A percentile compares a stretch with the other conserved stretches of the same genome.
Conservation (phyloP, 345 rosid species). For the Brassica carinata region DNA sequence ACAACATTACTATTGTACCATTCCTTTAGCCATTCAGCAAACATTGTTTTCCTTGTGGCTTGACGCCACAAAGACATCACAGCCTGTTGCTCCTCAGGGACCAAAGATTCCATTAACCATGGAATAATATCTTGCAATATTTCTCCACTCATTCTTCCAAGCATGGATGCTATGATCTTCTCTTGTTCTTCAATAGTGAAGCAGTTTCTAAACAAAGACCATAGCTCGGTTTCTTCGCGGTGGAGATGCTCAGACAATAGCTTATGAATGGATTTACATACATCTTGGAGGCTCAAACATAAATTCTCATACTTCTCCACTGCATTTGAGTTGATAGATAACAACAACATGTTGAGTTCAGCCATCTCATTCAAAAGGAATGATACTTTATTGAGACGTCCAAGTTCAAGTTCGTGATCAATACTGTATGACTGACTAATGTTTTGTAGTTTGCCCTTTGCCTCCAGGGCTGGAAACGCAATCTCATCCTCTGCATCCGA, state of each 20-base stretch:
- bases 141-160: conserved; percentile 72
- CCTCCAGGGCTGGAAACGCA: conserved; percentile 81
- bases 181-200: conserved; percentile 79
- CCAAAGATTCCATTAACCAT: conserved; percentile 66
- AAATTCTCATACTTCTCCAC: conserved; percentile 40
- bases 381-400: conserved; percentile 53
- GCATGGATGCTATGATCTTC: conserved; percentile 62
- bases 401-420: conserved; percentile 62
- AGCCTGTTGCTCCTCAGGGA: conserved; percentile 55
- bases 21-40: conserved; percentile 76
- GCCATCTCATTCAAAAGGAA: conserved; percentile 56
- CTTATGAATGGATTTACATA: conserved; percentile 63
- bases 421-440: conserved; percentile 63
- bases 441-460: conserved; percentile 61
- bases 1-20: conserved; percentile 61
- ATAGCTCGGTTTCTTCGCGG: conserved; percentile 73
- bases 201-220: conserved; percentile 62
- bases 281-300: conserved; percentile 59
- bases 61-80: conserved; percentile 64
- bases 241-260: conserved; percentile 65
- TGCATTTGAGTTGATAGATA: conserved; percentile 10
- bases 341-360: conserved; percentile 11
- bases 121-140: conserved; percentile 71
- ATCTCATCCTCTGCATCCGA: conserved; percentile 76
- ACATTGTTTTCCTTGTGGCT: conserved; percentile 76